Conservation (phyloP, 805 yeast species). For the Hanseniaspora meyeri region DNA sequence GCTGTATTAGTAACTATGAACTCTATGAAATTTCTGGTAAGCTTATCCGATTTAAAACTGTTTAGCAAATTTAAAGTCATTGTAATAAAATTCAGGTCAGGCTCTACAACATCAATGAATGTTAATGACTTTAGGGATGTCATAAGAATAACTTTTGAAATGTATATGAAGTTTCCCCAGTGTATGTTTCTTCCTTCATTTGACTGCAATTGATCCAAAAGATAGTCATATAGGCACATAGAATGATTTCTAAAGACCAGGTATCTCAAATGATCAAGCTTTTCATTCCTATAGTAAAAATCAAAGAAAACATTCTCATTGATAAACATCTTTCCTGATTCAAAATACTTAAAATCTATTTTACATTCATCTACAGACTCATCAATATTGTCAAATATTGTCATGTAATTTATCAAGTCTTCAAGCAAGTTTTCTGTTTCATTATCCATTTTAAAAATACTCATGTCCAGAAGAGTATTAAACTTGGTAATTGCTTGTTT, state of each 20-base stretch:
- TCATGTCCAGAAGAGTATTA: conserved; percentile 51
- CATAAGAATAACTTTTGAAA: conserved; percentile 15
- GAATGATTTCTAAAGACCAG: conserved; percentile 76
- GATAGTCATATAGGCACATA: conserved; percentile 41
- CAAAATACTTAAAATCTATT: neutral
- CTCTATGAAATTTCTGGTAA: conserved; percentile 49
- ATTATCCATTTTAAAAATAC: conserved; percentile 40
- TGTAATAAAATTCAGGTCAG: conserved; percentile 44
- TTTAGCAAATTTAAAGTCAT: conserved; percentile 40
- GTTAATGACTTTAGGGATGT: conserved; percentile 2
- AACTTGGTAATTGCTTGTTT: conserved; percentile 44
- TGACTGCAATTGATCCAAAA: conserved; percentile 18
- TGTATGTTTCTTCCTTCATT: conserved; percentile 16
- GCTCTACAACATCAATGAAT: conserved; percentile 19
- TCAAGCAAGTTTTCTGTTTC: conserved; percentile 20
- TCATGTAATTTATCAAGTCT: neutral
- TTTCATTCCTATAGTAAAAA: conserved; percentile 9
- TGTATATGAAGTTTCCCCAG: conserved; percentile 31
- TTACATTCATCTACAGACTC: neutral
- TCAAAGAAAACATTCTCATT: neutral
- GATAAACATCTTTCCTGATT: neutral
- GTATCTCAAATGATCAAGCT: conserved; percentile 55
- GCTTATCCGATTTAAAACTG: conserved; percentile 36
- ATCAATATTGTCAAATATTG: neutral
- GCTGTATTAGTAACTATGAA: conserved; percentile 37